A percentile compares a stretch with the other conserved stretches of the same genome.
Conservation (phyloP, 345 rosid species). For the Erodium maritimum region DNA sequence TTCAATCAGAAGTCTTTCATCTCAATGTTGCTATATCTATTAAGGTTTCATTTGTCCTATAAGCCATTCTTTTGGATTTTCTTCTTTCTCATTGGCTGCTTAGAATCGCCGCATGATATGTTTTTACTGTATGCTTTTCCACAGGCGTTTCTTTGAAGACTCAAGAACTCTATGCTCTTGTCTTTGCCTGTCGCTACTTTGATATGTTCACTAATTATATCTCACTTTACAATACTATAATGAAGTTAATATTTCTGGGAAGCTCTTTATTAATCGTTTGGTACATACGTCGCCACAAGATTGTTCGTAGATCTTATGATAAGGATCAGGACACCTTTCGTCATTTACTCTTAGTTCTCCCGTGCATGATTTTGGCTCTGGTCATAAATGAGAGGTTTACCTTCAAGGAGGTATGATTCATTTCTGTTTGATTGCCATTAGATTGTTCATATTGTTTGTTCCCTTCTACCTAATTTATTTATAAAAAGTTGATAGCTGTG, state of each 20-base stretch:
- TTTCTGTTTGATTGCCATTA: not conserved
- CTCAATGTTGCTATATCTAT: not conserved
- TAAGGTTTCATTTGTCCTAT: not conserved
- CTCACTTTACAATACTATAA: constrained; percentile 57
- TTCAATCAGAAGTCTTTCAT: too few relatives aligned
- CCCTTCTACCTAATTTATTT: not conserved
- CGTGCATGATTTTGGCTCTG: constrained; percentile 62
- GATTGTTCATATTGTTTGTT: not conserved
- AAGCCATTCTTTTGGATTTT: too few relatives aligned
- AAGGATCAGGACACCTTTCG: constrained; percentile 68
- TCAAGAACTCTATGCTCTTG: constrained; percentile 67
- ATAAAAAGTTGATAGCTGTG: not conserved
- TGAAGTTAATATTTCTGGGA: constrained; percentile 75
- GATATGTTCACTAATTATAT: constrained; percentile 62
- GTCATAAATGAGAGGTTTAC: constrained; percentile 54
- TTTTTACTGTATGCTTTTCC: not conserved
- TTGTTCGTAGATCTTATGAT: constrained; percentile 64
- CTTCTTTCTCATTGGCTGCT: too few relatives aligned
- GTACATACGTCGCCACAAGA: constrained; percentile 66
- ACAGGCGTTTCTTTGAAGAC: constrained; percentile 85
- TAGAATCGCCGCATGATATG: not conserved
- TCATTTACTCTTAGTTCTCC: constrained; percentile 45
- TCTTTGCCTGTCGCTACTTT: constrained; percentile 64
- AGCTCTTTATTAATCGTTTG: constrained; percentile 77
- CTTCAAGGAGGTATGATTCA: constrained; percentile 45